Base-by-base conservation (phyloP, 768 basidiomycete species). In the Gautieria morchelliformis region DNA sequence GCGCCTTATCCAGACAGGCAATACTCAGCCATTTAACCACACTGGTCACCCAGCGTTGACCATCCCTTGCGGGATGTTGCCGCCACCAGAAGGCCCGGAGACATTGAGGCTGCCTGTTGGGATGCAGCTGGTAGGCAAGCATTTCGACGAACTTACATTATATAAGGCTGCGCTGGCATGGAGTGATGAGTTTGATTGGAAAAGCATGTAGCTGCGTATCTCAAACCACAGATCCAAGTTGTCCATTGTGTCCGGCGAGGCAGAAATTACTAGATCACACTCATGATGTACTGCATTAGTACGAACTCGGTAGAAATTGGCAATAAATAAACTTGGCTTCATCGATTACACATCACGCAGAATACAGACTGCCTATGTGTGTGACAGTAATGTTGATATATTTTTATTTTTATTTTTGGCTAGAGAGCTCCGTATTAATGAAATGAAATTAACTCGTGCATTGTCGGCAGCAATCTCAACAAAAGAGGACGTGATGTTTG, bases 41-140 rank as follows among this genome's bases (percentile, higher is more conserved):
- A 72, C 74, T 0, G 76, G 75, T 0, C 76, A 77, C 52, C 76
- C 75, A 0, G 70, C 73, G 1, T 61, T 77, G 35, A 68, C 71
- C n/a, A 60, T 77, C 33, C 74, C 75, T 8, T 70, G 74, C 40
- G 75, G 76, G 0, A 72, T 71, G 62, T 60, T 73, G 5, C 59
- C 71, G 0, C 71, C 71, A 2, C 66, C 69, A 15, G 68, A 70
- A 55, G 67, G 63, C 44, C 70, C 71, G 19, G 68, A 67, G 12
- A 62, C 71, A 17, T 55, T 72, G 53, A 69, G 63, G 58, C 62
- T 78, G 17, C 76, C 76, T 1, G 69, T 75, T 8, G 74, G 74
- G 5, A 70, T 78, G 71, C 74, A 76, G 64, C 61, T 78, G 17
- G 72, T 76, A 1, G 74, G 71, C 44, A 55, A 27, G 32, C 53